phyloP scores from a whole-genome alignment of 2,329 filamentous ascomycete species.

The Colletotrichum lini region DNA sequence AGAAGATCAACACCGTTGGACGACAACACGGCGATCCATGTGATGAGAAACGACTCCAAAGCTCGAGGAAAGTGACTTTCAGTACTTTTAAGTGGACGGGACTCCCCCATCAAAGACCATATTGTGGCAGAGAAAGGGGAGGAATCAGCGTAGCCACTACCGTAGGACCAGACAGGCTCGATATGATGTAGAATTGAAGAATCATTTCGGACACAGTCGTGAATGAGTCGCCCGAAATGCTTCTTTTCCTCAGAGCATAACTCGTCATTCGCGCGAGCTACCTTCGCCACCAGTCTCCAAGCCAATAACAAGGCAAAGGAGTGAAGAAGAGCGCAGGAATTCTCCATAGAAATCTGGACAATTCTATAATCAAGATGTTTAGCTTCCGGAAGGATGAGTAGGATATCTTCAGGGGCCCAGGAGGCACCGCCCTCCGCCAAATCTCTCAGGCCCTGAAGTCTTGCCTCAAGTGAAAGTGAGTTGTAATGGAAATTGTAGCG shows the following conservation, averaged over 20 bases:
- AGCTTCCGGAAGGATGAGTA: background rate
- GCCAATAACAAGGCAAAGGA: background rate
- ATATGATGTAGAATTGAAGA: background rate
- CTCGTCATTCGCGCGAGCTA: background rate
- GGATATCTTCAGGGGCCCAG: background rate
- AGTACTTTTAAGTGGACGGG: rapidly evolving
- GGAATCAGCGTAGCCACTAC: rapidly evolving
- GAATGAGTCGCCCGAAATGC: background rate
- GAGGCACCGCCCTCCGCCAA: background rate
- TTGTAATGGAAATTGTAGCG: background rate
- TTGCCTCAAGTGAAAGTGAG: background rate
- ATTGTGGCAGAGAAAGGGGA: background rate
- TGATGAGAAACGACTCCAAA: background rate
- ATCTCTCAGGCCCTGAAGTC: background rate
- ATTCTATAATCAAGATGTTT: background rate
- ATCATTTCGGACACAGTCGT: background rate
- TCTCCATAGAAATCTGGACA: background rate
- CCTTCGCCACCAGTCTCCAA: background rate
- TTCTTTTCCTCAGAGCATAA: background rate
- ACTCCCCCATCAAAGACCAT: rapidly evolving
- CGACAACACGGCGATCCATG: background rate
- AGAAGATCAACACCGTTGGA: conserved; percentile 43
- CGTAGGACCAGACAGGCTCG: rapidly evolving
- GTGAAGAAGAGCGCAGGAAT: background rate
- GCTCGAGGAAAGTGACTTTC: background rate